Percentiles rank a stretch among this genome's conserved stretches.
phyloP scores from a whole-genome alignment of 352 stramenopile species.

The Phytophthora sansomeana region DNA sequence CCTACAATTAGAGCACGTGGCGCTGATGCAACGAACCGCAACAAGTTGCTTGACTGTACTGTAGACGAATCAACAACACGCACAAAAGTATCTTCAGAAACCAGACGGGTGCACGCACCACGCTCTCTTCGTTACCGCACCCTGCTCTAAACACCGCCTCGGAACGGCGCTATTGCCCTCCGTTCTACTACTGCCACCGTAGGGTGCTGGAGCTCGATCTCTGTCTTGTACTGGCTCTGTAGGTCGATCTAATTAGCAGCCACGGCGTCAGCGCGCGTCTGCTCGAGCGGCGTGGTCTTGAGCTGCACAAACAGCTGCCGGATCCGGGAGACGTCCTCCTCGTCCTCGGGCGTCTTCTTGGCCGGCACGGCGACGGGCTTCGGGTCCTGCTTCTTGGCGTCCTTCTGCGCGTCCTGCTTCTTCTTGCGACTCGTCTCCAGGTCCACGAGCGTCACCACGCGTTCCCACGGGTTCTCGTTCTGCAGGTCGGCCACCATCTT shows the following conservation, averaged over 20 bases:
- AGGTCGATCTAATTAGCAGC: constrained; percentile 49
- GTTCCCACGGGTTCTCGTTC: constrained; percentile 95
- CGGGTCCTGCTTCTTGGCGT: constrained; percentile 49
- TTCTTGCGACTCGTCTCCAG: constrained; percentile 83
- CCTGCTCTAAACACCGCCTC: constrained; percentile 4
- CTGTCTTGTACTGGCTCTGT: constrained; percentile 12
- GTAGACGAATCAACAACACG: constrained; percentile 4
- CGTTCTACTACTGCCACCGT: constrained; percentile 17
- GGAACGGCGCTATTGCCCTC: constrained; percentile 1
- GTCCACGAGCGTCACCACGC: constrained; percentile 94
- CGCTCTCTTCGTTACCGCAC: constrained; percentile 17
- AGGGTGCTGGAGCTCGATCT: constrained; percentile 19
- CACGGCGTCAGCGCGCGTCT: constrained; percentile 66
- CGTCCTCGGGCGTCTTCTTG: constrained; percentile 74
- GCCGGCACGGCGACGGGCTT: constrained; percentile 47
- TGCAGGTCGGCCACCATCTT: constrained; percentile 95
- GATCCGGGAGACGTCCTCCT: constrained; percentile 93
- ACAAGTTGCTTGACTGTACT: too few relatives aligned
- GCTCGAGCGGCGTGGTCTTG: constrained; percentile 92
- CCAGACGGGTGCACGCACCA: constrained; percentile 12
- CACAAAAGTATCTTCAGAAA: constrained; percentile 33
- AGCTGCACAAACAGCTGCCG: constrained; percentile 94
- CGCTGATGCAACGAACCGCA: not conserved
- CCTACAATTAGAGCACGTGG: too few relatives aligned
- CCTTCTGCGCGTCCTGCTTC: constrained; percentile 69